Evolutionary conservation across 306 rosid genomes (phyloP), one percentile per base, ranked within the genome.

Genomic region (Acacia crassicarpa): DNA sequence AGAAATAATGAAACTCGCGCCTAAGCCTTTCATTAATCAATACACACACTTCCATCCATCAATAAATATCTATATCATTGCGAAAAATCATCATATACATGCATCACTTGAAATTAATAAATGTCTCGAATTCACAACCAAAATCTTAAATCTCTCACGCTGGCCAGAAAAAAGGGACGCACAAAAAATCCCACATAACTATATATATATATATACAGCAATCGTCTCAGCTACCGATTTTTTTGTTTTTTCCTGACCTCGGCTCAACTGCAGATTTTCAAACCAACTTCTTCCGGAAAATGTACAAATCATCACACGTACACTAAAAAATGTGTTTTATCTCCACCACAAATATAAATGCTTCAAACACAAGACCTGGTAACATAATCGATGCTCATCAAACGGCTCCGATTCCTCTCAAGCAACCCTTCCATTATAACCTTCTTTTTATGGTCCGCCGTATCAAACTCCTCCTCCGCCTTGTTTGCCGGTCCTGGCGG

Each of bases 361-460:
- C 41, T 66, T 32, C 72, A 67, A 67, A 10, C 58, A 40, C 7
- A n/a, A 20, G 56, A 46, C 38, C 20, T 67, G 15, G n/a, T 5
- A 20, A 43, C 32, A 32, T 53, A 30, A 44, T 8, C 62, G 10
- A 32, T 33, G 40, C 49, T 20, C 17, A 59, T 20, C 40, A 59
- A 40, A 69, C 74, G 74, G 20, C 63, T 45, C 35, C 62, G 63
- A 11, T 44, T 61, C 49, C 59, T 32, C 54, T 69, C 45, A 25
- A 59, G 79, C 68, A 74, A 3, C 16, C 78, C 84, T 74, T 75
- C 51, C 81, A 63, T 63, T n/a, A 63, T 63, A 23, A 82, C 22
- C 74, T 70, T 75, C 77, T 79, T 80, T 72, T 76, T 76, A 70
- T 53, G 19, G 43, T 53, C 40, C 73, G 38, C 63, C 1, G 78